Percentiles rank a stretch among this genome's conserved stretches.
Conservation (phyloP, 139 green algal species). For the Zygnema cylindricum region DNA sequence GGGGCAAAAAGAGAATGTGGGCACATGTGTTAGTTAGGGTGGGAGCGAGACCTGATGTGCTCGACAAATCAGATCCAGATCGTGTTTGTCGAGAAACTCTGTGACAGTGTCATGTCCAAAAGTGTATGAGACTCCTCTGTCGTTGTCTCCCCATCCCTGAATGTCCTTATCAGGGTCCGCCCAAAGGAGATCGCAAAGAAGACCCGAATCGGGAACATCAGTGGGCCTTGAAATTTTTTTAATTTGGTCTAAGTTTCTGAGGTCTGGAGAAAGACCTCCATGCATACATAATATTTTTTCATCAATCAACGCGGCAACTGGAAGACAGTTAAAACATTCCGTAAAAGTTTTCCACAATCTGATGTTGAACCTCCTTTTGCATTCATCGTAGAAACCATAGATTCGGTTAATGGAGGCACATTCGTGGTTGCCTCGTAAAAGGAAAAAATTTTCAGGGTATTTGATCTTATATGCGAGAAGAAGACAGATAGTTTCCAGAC, state of each 20-base stretch:
- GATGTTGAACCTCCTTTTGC: constrained; percentile 98
- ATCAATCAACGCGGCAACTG: constrained; percentile 95
- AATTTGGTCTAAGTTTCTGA: constrained; percentile 98
- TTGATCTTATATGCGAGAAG: constrained; percentile 98
- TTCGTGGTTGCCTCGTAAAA: constrained; percentile 96
- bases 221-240: constrained; percentile 94
- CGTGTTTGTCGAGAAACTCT: constrained; percentile 96
- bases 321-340: constrained; percentile 99
- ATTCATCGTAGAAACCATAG: constrained; percentile 99
- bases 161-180: constrained; percentile 99
- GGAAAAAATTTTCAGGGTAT: constrained; percentile 99
- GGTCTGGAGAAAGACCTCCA: constrained; percentile 95
- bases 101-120: constrained; percentile 94
- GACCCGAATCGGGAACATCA: constrained; percentile 95
- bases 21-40: no score
- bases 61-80: constrained; percentile 95
- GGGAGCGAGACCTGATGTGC: constrained; percentile 93
- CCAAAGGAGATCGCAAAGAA: constrained; percentile 99
- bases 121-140: constrained; percentile 98
- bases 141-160: constrained; percentile 95
- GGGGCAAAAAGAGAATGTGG: no score
- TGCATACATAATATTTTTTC: constrained; percentile 99
- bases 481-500: constrained; percentile 98
- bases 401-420: constrained; percentile 99
- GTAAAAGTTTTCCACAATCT: constrained; percentile 98